Conservation (phyloP, 805 yeast genomes). For the Saturnispora galanensis region DNA sequence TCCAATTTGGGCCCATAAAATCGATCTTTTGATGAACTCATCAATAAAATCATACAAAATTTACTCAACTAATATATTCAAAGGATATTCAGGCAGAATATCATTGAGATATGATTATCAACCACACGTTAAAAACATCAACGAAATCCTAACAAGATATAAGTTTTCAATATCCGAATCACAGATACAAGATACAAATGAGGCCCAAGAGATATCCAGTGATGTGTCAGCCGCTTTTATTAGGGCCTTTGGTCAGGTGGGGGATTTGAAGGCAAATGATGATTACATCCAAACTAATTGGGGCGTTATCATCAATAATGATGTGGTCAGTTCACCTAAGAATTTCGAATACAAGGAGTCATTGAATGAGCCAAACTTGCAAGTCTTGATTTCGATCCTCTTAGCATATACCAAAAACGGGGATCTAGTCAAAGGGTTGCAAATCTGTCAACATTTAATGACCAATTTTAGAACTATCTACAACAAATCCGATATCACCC, state of each 20-base stretch:
- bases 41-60: conserved; percentile 20
- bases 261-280: conserved; percentile 20
- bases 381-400: conserved; percentile 20
- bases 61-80: conserved; percentile 10
- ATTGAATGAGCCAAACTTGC: conserved; percentile 17
- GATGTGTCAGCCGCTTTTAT: conserved; percentile 15
- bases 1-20: conserved; percentile 18
- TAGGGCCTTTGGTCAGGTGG: conserved; percentile 21
- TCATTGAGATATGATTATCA: background rate
- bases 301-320: conserved; percentile 16
- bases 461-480: background rate
- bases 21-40: conserved; percentile 19
- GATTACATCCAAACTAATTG: conserved; percentile 20
- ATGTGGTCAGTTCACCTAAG: conserved; percentile 6
- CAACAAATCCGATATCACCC: background rate
- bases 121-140: background rate
- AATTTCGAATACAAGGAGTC: background rate
- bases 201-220: background rate
- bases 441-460: conserved; percentile 2
- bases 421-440: conserved; percentile 17
- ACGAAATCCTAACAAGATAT: conserved; percentile 1
- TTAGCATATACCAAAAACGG: conserved; percentile 24
- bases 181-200: background rate
- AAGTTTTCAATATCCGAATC: background rate
- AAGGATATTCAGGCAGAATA: conserved; percentile 1